Percentiles rank a stretch among this genome's conserved stretches.
These are phyloP conservation scores for Lactifluus echinatus DNA, from an alignment of 768 basidiomycete genomes.

Conservation along the genomic window DNA sequence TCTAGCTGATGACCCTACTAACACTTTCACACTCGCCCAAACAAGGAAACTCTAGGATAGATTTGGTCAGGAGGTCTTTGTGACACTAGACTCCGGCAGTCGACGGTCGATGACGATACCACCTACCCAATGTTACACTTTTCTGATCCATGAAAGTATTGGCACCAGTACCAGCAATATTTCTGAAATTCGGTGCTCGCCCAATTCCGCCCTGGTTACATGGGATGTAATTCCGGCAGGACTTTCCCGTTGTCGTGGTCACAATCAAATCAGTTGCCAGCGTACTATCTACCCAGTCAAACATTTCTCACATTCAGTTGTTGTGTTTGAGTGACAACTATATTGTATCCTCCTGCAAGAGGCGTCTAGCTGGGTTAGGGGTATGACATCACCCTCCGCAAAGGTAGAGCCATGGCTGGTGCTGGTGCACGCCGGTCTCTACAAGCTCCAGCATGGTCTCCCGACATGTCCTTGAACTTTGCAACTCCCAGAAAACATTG, in stretches of 20 bases:
- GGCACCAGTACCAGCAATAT: not conserved
- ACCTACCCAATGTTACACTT: not conserved
- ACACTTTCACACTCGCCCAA: not conserved
- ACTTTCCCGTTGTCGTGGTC: not conserved
- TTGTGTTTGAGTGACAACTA: not conserved
- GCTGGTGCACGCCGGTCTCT: not conserved
- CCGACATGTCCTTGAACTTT: constrained; percentile 10
- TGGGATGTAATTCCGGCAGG: not conserved
- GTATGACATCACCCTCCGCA: not conserved
- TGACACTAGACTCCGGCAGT: too few species aligned
- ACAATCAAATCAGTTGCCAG: not conserved
- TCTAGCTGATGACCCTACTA: not conserved
- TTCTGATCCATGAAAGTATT: not conserved
- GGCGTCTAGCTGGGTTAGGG: not conserved
- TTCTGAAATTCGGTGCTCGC: not conserved
- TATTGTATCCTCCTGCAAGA: not conserved
- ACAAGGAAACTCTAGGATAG: not conserved
- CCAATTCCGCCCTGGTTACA: not conserved
- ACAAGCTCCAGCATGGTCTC: constrained; percentile 6
- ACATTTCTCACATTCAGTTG: not conserved
- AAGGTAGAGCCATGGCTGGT: too few species aligned
- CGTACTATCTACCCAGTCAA: not conserved
- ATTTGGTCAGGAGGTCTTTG: not conserved
- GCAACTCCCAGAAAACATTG: constrained; percentile 9
- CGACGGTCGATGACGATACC: not conserved